Evolutionary conservation across 768 basidiomycete species (phyloP), one percentile per base, ranked within the genome.

Genomic region (Tulasnella sp.): DNA sequence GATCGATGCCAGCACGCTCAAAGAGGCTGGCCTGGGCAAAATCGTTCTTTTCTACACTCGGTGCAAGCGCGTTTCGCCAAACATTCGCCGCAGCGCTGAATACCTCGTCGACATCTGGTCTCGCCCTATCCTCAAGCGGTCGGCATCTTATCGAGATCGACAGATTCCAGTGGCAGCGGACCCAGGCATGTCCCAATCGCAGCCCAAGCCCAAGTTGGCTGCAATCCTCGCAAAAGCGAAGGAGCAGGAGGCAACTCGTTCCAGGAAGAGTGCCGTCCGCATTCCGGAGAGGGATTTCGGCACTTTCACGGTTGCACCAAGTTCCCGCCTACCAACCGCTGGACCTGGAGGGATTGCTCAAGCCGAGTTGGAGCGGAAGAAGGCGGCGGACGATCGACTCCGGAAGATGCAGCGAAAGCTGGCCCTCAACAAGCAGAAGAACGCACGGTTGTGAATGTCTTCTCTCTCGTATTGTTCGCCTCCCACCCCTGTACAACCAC

Each of bases 41-140:
- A 90, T 99, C 83, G 89, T 99, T 54, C 87, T 97, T 41, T 99
- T 99, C 87, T 99, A 99, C 89, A 97, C 96, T 34, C 96, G 96
- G 84, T 95, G 93, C 89, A 95, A 93, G 85, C 93, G 96, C 72
- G 96, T 96, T 73, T 93, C 93, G 5, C 89, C 93, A 0, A 92
- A 93, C 77, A 93, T 99, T 79, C 86, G 88, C n/a, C 92, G 94
- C 77, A 90, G 91, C 64, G 97, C 97, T 14, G 90, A 93, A 81
- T 91, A 93, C 75, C 93, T 99, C 80, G 92, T 99, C 58, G 93
- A 91, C 18, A 86, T 88, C 8, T 97, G 96, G 96, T 94, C 94
- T 42, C 90, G 96, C 8, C 96, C 96, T 0, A 96, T 97, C 86
- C 93, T 97, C 87, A 95, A 96, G 83, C 92, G 95, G 40, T 93